Evolutionary conservation across 495 filamentous ascomycete species (phyloP), one percentile per base, ranked within the genome.

Genomic region (Cryomyces antarcticus): DNA sequence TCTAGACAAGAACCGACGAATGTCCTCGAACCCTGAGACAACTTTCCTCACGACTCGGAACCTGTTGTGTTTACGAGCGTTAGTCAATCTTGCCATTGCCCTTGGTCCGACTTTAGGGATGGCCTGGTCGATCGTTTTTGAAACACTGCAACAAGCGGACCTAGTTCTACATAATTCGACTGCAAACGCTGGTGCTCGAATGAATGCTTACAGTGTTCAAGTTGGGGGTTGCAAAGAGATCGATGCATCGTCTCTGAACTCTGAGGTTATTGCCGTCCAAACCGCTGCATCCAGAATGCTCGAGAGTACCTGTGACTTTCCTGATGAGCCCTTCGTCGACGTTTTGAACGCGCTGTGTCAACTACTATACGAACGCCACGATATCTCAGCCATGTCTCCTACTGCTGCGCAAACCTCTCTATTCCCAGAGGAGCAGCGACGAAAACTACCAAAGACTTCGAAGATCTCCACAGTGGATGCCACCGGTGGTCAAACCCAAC

Each of bases 81-180:
- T 96, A 10, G 65, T 97, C 4, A 95, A 97, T 49, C 62, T 97
- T 9, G 89, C 92, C 3, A 97, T 96, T 54, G 92, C 89, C 34
- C 63, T 97, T 5, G 89, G 89, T 0, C 84, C 89, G 5, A 88
- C 82, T 4, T 64, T 97, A 12, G 78, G 79, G 30, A 66, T 68
- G 12, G 81, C 87, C 27, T 96, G 88, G 84, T 74, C 74, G 1
- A 95, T 97, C 43, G 62, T 96, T 13, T 64, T 96, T 2, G 87
- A 94, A 48, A 92, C 85, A 0, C 64, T 96, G 5, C 82, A 93
- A 50, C 80, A 93, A 56, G 87, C 86, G 5, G 88, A 93, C 52
- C 71, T 88, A 39, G 72, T 95, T 10, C 67, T 94, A 41, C 82
- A 80, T 40, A 65, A 70, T 11, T 64, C 69, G 1, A 61, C 44